phyloP scores from a whole-genome alignment of 345 rosid genomes.

The Dipteronia sinensis region DNA sequence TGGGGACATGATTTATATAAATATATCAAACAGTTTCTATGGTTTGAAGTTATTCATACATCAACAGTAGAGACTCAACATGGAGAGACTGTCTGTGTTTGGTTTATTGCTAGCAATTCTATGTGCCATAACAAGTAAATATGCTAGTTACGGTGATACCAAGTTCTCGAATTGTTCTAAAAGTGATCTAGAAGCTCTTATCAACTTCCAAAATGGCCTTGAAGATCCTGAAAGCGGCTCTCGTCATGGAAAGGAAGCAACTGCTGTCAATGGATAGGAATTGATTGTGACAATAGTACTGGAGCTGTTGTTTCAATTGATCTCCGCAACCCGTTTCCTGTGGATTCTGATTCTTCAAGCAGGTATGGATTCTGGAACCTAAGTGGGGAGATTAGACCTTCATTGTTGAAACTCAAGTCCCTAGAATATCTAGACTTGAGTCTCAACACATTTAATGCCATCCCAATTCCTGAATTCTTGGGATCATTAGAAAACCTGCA shows the following conservation, averaged over 20 bases:
- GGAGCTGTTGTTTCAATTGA: constrained; percentile 21
- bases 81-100: constrained; percentile 20
- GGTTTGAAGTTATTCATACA: not conserved
- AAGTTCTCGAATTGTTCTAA: constrained; percentile 23
- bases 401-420: constrained; percentile 35
- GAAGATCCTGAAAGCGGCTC: no score
- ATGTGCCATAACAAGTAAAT: constrained; percentile 14
- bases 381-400: constrained; percentile 46
- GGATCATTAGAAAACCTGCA: constrained; percentile 32
- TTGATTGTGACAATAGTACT: constrained; percentile 27
- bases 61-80: not conserved
- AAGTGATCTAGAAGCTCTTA: constrained; percentile 21
- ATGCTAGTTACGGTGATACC: constrained; percentile 26
- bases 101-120: constrained; percentile 19
- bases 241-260: constrained; percentile 21
- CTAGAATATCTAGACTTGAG: constrained; percentile 44
- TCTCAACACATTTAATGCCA: constrained; percentile 28
- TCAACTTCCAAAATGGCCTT: no score
- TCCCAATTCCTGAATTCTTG: constrained; percentile 44
- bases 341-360: constrained; percentile 18
- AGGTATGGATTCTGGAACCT: constrained; percentile 31
- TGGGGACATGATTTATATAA: not conserved
- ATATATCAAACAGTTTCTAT: not conserved
- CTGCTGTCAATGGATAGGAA: constrained; percentile 45
- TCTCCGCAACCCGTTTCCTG: constrained; percentile 18